Evolutionary conservation across 768 basidiomycete genomes (phyloP).

Genomic region (Gloeophyllum trabeum): DNA sequence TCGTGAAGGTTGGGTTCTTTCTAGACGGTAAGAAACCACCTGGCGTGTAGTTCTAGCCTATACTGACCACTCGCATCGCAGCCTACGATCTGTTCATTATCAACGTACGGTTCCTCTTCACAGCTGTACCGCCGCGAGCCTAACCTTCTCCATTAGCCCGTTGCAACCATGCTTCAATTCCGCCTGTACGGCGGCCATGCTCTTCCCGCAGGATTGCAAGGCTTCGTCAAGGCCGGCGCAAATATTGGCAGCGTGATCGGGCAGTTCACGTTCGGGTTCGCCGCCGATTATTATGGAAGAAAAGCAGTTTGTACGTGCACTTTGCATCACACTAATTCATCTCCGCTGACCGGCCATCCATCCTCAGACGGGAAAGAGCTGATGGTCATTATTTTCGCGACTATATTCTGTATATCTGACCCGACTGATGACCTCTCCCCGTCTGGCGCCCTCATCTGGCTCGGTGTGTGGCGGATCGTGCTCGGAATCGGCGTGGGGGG

Average conservation of each 20-base stretch:
- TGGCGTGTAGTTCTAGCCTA: background rate
- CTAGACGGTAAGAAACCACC: constrained; percentile 25
- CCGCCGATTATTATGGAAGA: constrained; percentile 57
- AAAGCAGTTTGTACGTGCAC: constrained; percentile 46
- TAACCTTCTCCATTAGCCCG: constrained; percentile 21
- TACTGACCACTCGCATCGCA: background rate
- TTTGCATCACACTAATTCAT: background rate
- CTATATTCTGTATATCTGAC: constrained; percentile 54
- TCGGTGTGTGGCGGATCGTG: constrained; percentile 56
- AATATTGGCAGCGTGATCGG: constrained; percentile 69
- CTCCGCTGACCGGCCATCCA: background rate
- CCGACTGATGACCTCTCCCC: constrained; percentile 50
- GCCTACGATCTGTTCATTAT: constrained; percentile 68
- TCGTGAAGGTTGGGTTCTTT: constrained; percentile 63
- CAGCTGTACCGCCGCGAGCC: background rate
- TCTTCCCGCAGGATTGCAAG: constrained; percentile 45
- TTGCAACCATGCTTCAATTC: constrained; percentile 57
- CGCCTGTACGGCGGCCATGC: constrained; percentile 40
- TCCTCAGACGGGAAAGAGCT: constrained; percentile 61
- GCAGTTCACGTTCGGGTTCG: constrained; percentile 54
- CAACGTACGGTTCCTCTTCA: constrained; percentile 19
- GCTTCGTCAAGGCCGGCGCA: constrained; percentile 54
- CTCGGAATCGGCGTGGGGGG: constrained; percentile 74
- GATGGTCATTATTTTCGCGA: constrained; percentile 71
- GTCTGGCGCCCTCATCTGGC: constrained; percentile 43